A percentile compares a stretch with the other conserved stretches of the same genome.
phyloP scores from a whole-genome alignment of 2,329 filamentous ascomycete genomes.

The Colletotrichum sp. region DNA sequence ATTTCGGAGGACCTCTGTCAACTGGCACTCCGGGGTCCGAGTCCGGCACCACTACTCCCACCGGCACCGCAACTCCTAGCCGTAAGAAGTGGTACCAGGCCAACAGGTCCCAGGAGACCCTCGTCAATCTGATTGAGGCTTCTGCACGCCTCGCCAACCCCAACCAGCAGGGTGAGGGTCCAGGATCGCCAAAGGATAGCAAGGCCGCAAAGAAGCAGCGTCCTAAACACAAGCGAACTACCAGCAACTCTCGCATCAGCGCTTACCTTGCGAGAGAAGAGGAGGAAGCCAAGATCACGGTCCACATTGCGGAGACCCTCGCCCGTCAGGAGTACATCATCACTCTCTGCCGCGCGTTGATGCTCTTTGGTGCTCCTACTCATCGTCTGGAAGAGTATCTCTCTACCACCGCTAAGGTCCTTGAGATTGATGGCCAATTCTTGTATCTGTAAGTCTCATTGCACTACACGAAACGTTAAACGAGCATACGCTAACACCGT shows the following conservation, averaged over 20 bases:
- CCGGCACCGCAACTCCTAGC: constrained; percentile 38
- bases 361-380: constrained; percentile 88
- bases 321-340: constrained; percentile 83
- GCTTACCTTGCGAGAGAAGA: constrained; percentile 48
- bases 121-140: constrained; percentile 52
- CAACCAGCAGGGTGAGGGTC: constrained; percentile 23
- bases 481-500: background rate
- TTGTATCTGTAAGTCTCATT: constrained; percentile 65
- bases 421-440: constrained; percentile 88
- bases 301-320: constrained; percentile 70
- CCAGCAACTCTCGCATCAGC: constrained; percentile 41
- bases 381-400: constrained; percentile 91
- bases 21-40: constrained; percentile 35
- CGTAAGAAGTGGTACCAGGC: constrained; percentile 55
- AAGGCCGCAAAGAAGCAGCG: constrained; percentile 35
- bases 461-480: accelerated
- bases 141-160: constrained; percentile 47
- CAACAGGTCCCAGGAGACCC: constrained; percentile 50
- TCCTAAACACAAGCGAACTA: constrained; percentile 38
- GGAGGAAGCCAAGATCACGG: constrained; percentile 43
- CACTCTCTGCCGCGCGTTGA: constrained; percentile 82
- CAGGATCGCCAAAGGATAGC: constrained; percentile 17
- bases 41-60: constrained; percentile 37
- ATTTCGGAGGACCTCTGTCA: constrained; percentile 41
- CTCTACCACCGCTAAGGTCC: constrained; percentile 80